Conservation (phyloP, 1,284 basidiomycete species). For the Schizophyllum amplum region DNA sequence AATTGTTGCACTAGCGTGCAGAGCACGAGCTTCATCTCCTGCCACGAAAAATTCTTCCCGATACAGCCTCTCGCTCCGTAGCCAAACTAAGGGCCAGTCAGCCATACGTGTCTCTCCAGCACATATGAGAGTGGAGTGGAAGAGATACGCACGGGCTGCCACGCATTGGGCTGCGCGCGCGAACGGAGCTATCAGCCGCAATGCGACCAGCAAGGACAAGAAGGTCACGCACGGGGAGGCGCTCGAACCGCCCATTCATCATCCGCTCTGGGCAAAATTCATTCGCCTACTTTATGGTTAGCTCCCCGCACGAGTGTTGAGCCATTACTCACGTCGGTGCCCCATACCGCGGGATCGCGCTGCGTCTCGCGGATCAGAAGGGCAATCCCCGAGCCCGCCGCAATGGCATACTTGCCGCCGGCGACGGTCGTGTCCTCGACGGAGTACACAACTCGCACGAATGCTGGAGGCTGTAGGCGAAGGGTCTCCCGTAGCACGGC, state of each 20-base stretch:
- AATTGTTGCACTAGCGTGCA: conserved; percentile 36
- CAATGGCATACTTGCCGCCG: conserved; percentile 34
- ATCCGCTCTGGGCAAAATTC: conserved; percentile 39
- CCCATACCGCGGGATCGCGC: conserved; percentile 39
- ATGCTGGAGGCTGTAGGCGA: conserved; percentile 35
- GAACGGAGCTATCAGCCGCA: background rate
- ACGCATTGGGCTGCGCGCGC: conserved; percentile 27
- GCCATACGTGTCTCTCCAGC: background rate
- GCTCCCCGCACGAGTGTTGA: background rate
- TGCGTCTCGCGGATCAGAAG: conserved; percentile 28
- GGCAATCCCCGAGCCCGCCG: conserved; percentile 23
- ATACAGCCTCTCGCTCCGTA: conserved; percentile 37
- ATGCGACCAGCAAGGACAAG: background rate
- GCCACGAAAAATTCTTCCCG: conserved; percentile 39
- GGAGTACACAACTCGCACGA: conserved; percentile 25
- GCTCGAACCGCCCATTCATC: conserved; percentile 38
- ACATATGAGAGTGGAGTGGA: background rate
- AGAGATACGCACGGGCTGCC: conserved; percentile 33
- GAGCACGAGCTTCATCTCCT: conserved; percentile 36
- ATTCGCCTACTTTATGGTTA: conserved; percentile 17
- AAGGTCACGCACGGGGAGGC: conserved; percentile 27
- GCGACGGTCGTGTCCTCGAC: conserved; percentile 30
- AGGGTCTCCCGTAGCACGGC: conserved; percentile 41
- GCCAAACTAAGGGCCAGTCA: conserved; percentile 12
- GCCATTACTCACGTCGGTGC: conserved; percentile 33